Evolutionary conservation across 140 eudicot genomes (phyloP), one percentile per base, ranked within the genome.

Genomic region (Senecio squalidus): DNA sequence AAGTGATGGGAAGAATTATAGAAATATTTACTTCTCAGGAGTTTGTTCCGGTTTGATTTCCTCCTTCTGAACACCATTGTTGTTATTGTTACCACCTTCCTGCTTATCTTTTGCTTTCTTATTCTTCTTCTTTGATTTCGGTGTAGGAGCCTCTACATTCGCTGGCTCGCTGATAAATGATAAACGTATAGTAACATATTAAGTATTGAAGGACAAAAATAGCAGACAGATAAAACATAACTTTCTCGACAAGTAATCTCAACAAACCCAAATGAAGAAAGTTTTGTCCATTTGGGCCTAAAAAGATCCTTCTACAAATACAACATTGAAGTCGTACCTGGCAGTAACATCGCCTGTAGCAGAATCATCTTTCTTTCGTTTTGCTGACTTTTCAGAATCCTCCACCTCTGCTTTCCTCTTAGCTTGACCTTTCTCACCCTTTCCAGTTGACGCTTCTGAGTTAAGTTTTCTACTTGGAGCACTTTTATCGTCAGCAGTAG

Each of bases 71-170:
- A 17, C 57, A 9, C 4, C 65, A 18, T 31, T 18, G 27, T 64
- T 73, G 58, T 41, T 38, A 64, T 13, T 9, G 34, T 29, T 62
- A 58, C 56, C 73, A 60, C 69, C 64, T 33, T 74, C 80, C 17
- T 34, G 52, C 22, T 34, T 54, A 36, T 15, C 79, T 60, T 43
- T 66, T 23, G 8, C 64, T 70, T 78, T 78, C 78, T 80, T 80
- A 66, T 84, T 78, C 78, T 82, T 88, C 33, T 81, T 81, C 76
- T 78, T 74, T 71, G 55, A 82, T 89, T 62, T 66, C 79, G 61
- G 63, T 58, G 72, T 68, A 47, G 61, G 36, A 45, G 36, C 76
- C 22, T 72, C 70, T 11, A 75, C 72, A 40, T 34, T 75, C 13
- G 14, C 23, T 67, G 77, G 72, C 41, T 60, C 38, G 57, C 66